Evolutionary conservation across 352 stramenopile genomes (phyloP).

Genomic region (Phytophthora multivora): DNA sequence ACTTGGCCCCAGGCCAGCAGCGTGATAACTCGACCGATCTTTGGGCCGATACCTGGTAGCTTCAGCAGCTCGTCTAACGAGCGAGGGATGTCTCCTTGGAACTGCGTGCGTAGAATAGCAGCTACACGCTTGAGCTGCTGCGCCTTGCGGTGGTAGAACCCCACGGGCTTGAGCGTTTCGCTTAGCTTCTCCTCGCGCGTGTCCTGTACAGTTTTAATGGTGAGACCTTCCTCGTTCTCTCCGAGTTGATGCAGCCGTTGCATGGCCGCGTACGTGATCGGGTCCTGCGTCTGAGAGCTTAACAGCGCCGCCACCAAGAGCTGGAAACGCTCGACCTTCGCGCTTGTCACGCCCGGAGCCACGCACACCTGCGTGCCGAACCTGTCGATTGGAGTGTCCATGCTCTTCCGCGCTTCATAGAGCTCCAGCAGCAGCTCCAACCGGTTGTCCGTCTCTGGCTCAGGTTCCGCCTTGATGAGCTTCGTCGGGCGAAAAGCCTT

Average conservation of each 20-base stretch:
- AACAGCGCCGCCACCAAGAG: conserved; percentile 66
- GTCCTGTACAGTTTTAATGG: conserved; percentile 41
- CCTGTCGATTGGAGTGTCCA: conserved; percentile 59
- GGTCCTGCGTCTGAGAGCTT: conserved; percentile 78
- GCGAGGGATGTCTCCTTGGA: conserved; percentile 54
- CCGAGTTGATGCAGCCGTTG: conserved; percentile 56
- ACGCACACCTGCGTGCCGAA: conserved; percentile 77
- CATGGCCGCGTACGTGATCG: conserved; percentile 75
- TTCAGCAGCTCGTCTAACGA: conserved; percentile 45
- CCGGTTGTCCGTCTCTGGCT: conserved; percentile 15
- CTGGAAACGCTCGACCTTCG: conserved; percentile 59
- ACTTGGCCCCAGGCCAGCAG: conserved; percentile 66
- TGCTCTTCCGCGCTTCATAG: conserved; percentile 37
- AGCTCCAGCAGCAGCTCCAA: conserved; percentile 48
- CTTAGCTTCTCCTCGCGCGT: conserved; percentile 42
- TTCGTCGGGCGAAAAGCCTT: conserved; percentile 6
- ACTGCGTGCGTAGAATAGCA: conserved; percentile 39
- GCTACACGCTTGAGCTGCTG: conserved; percentile 65
- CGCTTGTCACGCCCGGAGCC: conserved; percentile 20
- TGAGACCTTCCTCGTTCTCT: conserved; percentile 47
- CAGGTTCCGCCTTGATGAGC: conserved; percentile 13
- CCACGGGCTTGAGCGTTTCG: conserved; percentile 64
- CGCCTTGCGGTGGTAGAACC: conserved; percentile 78
- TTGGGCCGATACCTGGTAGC: conserved; percentile 73
- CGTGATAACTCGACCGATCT: conserved; percentile 72